Base-by-base conservation (phyloP, 306 rosid genomes). In the Dicorynia guianensis region DNA sequence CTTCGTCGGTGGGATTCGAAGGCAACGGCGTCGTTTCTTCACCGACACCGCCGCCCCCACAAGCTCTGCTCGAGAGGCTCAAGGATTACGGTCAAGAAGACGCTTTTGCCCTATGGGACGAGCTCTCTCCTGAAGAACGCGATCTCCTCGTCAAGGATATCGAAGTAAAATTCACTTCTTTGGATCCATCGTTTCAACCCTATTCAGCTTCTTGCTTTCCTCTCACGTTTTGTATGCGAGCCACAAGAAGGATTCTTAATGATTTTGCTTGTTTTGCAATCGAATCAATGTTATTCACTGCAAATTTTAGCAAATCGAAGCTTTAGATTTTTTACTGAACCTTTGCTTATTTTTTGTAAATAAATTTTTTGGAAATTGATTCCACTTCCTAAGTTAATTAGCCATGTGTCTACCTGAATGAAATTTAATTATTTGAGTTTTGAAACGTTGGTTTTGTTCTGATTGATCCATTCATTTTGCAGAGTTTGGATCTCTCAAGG, bases 51-150 rank as follows among this genome's bases (percentile, higher is more conserved):
- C 63, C 79, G 2, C 91, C 97, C 4, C 98, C 98, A 0, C 98
- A 89, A 79, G 86, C 89, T 12, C 72, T 96, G 53, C 85, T 96
- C 10, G 99, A 96, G 84, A 77, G 98, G 54, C 92, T 96, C 83
- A 96, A 96, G 85, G 99, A 96, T 67, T 92, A 90, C 65, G 99
- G 99, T 67, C 99, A 96, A 13, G 99, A 96, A 74, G 98, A 96
- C 78, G 93, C 89, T 53, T 90, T 96, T 58, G 81, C 93, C 39
- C 97, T 90, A 56, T 96, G 98, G 99, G 91, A 92, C 35, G 98
- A 96, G 81, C 97, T 96, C 72, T 89, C 99, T 11, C 74, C 72
- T 4, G 91, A 90, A 7, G 98, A 96, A 17, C 97, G 97, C 0
- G 89, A 85, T 74, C 72, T 79, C 39, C 99, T 96, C 76, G 96